These are phyloP conservation scores for Ascochyta pisi DNA, from an alignment of 2,329 filamentous ascomycete species.

Conservation along the genomic window DNA sequence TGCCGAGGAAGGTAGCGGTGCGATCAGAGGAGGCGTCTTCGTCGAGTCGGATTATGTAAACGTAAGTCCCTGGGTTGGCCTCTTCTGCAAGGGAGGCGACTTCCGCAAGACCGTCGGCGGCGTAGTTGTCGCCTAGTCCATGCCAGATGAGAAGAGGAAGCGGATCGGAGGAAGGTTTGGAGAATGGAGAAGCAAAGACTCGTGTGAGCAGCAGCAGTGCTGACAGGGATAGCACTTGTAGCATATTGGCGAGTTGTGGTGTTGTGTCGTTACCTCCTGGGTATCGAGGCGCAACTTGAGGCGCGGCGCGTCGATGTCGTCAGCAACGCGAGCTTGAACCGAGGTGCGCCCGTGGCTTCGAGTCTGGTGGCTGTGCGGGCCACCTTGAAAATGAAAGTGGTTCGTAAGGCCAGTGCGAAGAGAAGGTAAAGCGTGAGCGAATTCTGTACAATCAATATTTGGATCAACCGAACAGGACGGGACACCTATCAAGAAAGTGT, in stretches of 20 bases:
- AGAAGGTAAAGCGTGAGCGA: not conserved
- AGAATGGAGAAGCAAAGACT: conserved; percentile 17
- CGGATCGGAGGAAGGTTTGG: conserved; percentile 23
- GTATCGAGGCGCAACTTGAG: conserved; percentile 14
- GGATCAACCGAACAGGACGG: not conserved
- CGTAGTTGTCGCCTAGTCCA: conserved; percentile 78
- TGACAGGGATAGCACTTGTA: conserved; percentile 30
- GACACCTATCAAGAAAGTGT: not conserved
- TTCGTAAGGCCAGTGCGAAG: not conserved
- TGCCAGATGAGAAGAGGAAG: conserved; percentile 97
- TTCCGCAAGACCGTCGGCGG: conserved; percentile 73
- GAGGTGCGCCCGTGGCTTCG: conserved; percentile 4
- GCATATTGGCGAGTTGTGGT: conserved; percentile 24
- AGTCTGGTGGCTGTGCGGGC: not conserved
- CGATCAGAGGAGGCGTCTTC: conserved; percentile 73
- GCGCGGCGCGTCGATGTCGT: conserved; percentile 30
- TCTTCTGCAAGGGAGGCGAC: conserved; percentile 75
- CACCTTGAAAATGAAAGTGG: not conserved
- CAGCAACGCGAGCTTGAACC: conserved; percentile 13
- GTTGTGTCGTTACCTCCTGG: conserved; percentile 8
- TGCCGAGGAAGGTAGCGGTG: conserved; percentile 87
- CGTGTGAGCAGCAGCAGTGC: conserved; percentile 20
- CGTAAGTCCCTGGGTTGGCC: conserved; percentile 81
- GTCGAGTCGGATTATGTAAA: conserved; percentile 78
- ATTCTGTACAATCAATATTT: not conserved